Base-by-base conservation (phyloP, 2,329 filamentous ascomycete genomes). In the Macrophomina phaseolina region DNA sequence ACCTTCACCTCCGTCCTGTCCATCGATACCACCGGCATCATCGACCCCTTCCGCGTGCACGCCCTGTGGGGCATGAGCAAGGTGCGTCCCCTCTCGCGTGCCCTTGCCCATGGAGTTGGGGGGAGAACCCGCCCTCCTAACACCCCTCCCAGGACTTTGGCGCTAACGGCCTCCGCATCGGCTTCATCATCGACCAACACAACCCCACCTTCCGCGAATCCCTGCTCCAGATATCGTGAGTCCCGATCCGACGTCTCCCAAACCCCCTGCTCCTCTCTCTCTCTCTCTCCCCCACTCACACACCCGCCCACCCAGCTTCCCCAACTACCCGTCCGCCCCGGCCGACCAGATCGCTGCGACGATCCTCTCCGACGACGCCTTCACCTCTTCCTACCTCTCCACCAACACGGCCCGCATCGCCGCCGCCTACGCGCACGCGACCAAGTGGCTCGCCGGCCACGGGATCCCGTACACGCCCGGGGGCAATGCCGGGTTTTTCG, bases 401-500 rank as follows among this genome's bases (percentile, higher is more conserved):
- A 61, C 61, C 12, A 72, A 68, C 46, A 61, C 67, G 6, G 12
- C 40, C 23, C 60, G 69, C 5, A 68, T 79, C 16, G 68, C 68
- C 32, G 68, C 66, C 32, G 65, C 63, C 3, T 73, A 70, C 67
- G 65, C 42, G 42, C 58, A 69, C 23, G 69, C 70, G 1, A 68
- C 62, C 42, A 11, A 42, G 12, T 49, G 73, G 49, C 61, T 78
- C 16, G 53, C 73, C 2, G 67, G 68, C 5, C 65, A 75, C 16
- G 76, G 74, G 0, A 80, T 84, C 12, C 71, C 73, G 23, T 82
- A 81, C 64, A 66, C 72, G 12, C 71, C 71, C 8, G 77, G 77
- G 30, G 73, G 74, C 23, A 82, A 82, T 68, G 81, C 81, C 14
- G 82, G 80, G 0, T 82, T 84, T 69, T 83, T 83, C 67, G 65